A percentile compares a stretch with the other conserved stretches of the same genome.
Conservation (phyloP, 306 rosid genomes). For the Glycine soja region DNA sequence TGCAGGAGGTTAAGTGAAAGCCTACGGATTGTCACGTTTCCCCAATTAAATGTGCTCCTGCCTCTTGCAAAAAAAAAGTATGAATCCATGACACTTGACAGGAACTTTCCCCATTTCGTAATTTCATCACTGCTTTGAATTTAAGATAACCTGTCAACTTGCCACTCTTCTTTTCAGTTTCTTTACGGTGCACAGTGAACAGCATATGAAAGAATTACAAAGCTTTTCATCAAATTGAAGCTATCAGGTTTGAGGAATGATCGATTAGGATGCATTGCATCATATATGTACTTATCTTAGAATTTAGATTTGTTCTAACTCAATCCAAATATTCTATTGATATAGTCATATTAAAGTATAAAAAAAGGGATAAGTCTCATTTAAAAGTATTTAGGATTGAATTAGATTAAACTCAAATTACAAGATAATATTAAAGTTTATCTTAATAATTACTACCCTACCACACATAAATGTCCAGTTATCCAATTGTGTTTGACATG, state of each 20-base stretch:
- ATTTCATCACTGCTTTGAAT: slow-evolving; percentile 5
- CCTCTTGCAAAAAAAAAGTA: neutral
- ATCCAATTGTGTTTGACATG: too few relatives aligned
- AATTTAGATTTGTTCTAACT: too few relatives aligned
- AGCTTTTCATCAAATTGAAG: slow-evolving; percentile 22
- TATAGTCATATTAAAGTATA: too few relatives aligned
- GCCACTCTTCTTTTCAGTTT: slow-evolving; percentile 14
- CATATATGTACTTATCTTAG: too few relatives aligned
- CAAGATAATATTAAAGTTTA: too few relatives aligned
- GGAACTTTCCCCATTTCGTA: neutral
- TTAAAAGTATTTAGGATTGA: too few relatives aligned
- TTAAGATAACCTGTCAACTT: neutral
- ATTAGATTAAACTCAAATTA: too few relatives aligned
- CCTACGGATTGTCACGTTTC: neutral
- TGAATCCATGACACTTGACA: neutral
- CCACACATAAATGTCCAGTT: too few relatives aligned
- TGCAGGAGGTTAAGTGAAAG: slow-evolving; percentile 11
- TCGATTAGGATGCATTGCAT: neutral
- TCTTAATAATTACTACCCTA: too few relatives aligned
- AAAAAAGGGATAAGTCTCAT: too few relatives aligned
- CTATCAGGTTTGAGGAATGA: neutral
- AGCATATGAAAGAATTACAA: slow-evolving; percentile 26
- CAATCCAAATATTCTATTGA: too few relatives aligned
- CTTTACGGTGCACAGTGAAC: neutral
- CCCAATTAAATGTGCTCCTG: slow-evolving; percentile 32